Conservation (phyloP, 75 land plant genomes). For the Larix kaempferi region DNA sequence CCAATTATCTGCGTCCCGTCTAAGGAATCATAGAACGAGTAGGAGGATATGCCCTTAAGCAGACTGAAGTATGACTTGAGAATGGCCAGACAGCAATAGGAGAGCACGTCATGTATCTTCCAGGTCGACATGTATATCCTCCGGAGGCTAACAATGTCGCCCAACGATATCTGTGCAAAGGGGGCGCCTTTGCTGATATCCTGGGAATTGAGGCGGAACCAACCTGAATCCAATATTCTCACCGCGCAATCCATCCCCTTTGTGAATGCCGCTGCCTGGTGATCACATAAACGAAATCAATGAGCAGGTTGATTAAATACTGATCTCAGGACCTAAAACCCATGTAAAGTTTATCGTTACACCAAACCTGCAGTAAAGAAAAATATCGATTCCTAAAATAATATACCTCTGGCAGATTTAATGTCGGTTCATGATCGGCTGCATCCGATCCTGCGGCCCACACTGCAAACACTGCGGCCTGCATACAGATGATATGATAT, state of each 20-base stretch:
- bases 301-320: no score
- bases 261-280: not conserved
- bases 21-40: not conserved
- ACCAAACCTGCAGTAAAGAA: no score
- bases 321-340: no score
- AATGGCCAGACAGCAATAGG: conserved; percentile 2
- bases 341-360: no score
- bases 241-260: not conserved
- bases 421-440: no score
- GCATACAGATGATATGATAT: no score
- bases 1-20: not conserved
- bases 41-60: not conserved
- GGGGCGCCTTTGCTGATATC: not conserved
- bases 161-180: not conserved
- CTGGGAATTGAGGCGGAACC: not conserved
- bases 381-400: no score
- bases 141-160: conserved; percentile 7
- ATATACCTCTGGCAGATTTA: no score
- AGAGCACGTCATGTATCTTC: not conserved
- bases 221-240: not conserved
- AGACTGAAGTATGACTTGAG: not conserved
- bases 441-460: no score
- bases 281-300: not conserved
- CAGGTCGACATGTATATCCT: not conserved
- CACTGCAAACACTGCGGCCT: no score